Conservation (phyloP, 1,284 basidiomycete genomes). For the Tetrapyrgos nigripes region DNA sequence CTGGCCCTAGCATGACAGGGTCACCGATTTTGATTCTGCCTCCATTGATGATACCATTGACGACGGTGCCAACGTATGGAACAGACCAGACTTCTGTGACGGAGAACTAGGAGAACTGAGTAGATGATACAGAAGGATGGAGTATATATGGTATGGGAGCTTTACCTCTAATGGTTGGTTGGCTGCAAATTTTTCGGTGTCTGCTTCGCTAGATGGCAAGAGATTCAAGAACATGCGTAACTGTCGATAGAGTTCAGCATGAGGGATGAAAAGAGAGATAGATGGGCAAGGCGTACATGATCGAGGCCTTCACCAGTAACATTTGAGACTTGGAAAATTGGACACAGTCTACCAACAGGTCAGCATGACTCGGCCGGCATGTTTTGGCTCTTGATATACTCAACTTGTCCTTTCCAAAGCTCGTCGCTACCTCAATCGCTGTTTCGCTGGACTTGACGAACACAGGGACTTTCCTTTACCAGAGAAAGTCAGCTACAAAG, state of each 20-base stretch:
- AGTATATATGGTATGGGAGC: conserved; percentile 5
- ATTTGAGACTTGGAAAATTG: conserved; percentile 94
- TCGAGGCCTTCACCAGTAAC: conserved; percentile 94
- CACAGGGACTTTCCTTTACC: conserved; percentile 73
- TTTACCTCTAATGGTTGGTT: conserved; percentile 87
- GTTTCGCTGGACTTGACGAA: conserved; percentile 79
- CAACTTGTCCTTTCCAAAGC: conserved; percentile 75
- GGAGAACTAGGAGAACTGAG: conserved; percentile 60
- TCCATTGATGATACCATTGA: conserved; percentile 89
- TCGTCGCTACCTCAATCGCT: conserved; percentile 78
- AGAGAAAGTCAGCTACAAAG: neutral
- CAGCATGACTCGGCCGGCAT: neutral
- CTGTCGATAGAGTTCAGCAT: no score
- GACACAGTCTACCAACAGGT: conserved; percentile 72
- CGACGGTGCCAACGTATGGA: conserved; percentile 95
- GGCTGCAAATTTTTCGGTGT: conserved; percentile 80
- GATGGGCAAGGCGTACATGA: conserved; percentile 59
- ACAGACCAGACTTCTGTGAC: conserved; percentile 90
- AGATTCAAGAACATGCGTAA: conserved; percentile 88
- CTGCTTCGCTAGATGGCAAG: conserved; percentile 83
- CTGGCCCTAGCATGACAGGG: conserved; percentile 87
- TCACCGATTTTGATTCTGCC: conserved; percentile 85
- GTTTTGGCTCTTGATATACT: no score
- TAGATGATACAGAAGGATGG: conserved; percentile 6
- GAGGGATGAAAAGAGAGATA: conserved; percentile 15